A percentile compares a stretch with the other conserved stretches of the same genome.
Conservation (phyloP, 345 rosid genomes). For the Euclidium syriacum region DNA sequence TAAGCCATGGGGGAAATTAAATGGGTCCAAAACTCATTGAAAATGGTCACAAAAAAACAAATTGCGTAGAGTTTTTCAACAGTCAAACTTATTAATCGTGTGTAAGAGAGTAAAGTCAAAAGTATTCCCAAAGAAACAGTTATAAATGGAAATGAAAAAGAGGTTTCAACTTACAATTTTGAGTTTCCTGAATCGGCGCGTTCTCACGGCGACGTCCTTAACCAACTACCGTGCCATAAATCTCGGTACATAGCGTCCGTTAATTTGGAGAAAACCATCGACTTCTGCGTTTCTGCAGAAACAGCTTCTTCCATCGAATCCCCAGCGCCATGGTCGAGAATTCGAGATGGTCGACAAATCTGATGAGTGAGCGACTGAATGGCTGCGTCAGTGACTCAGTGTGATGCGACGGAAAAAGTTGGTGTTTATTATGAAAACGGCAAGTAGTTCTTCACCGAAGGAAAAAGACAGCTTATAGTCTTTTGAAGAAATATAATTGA, state of each 20-base stretch:
- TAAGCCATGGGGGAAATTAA: too few species aligned
- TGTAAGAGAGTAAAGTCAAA: neutral
- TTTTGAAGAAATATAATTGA: neutral
- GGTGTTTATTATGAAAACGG: neutral
- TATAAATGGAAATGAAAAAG: neutral
- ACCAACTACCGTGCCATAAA: neutral
- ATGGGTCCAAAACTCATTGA: neutral
- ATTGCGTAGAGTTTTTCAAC: neutral
- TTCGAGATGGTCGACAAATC: neutral
- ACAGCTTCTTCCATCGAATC: neutral
- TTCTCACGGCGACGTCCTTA: neutral
- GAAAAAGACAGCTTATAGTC: neutral
- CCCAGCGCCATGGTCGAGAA: neutral
- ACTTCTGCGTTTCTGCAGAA: neutral
- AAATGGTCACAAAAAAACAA: neutral
- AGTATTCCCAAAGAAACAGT: neutral
- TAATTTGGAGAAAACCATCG: neutral
- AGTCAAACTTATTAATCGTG: neutral
- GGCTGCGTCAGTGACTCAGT: neutral
- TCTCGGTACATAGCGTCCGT: neutral
- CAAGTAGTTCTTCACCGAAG: neutral
- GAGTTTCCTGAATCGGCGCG: neutral
- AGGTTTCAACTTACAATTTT: neutral
- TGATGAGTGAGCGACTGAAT: neutral
- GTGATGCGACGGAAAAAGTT: neutral